Evolutionary conservation across 306 rosid genomes (phyloP).

Genomic region (Begonia masoniana): DNA sequence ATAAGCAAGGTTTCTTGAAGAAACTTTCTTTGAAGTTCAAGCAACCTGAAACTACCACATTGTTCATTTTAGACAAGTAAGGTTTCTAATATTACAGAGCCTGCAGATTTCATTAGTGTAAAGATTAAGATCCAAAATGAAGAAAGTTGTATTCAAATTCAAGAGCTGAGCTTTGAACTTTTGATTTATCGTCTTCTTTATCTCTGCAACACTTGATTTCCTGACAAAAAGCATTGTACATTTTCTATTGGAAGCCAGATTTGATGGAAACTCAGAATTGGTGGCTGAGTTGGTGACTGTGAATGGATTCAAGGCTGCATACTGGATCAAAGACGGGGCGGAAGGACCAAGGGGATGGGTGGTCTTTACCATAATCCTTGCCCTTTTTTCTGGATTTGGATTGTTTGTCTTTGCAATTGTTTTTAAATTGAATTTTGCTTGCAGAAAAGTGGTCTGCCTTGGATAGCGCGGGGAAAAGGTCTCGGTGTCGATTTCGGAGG

Average conservation of each 20-base stretch:
- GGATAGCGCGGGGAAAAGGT: slow-evolving; percentile 46
- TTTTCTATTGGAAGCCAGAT: slow-evolving; percentile 78
- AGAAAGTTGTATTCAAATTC: no score
- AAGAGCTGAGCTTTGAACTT: no score
- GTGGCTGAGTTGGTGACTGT: slow-evolving; percentile 80
- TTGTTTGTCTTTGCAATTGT: not conserved
- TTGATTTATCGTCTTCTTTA: no score
- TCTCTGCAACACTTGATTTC: not conserved
- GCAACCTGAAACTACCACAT: slow-evolving; percentile 78
- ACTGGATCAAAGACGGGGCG: slow-evolving; percentile 85
- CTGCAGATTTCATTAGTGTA: no score
- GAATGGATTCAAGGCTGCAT: slow-evolving; percentile 92
- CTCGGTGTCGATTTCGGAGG: slow-evolving; percentile 43
- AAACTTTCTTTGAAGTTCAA: slow-evolving; percentile 71
- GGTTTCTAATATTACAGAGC: slow-evolving; percentile 8
- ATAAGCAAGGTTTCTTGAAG: slow-evolving; percentile 78
- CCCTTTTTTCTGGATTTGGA: not conserved
- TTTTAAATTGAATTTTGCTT: slow-evolving; percentile 12
- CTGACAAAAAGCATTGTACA: not conserved
- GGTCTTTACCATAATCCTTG: slow-evolving; percentile 32
- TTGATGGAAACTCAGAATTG: slow-evolving; percentile 89
- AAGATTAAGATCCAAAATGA: no score
- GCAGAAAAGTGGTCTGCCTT: slow-evolving; percentile 90
- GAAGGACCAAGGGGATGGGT: slow-evolving; percentile 97
- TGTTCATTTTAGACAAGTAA: slow-evolving; percentile 94